Evolutionary conservation across 2,329 filamentous ascomycete genomes (phyloP), one percentile per base, ranked within the genome.

Genomic region (Nemania sp.): DNA sequence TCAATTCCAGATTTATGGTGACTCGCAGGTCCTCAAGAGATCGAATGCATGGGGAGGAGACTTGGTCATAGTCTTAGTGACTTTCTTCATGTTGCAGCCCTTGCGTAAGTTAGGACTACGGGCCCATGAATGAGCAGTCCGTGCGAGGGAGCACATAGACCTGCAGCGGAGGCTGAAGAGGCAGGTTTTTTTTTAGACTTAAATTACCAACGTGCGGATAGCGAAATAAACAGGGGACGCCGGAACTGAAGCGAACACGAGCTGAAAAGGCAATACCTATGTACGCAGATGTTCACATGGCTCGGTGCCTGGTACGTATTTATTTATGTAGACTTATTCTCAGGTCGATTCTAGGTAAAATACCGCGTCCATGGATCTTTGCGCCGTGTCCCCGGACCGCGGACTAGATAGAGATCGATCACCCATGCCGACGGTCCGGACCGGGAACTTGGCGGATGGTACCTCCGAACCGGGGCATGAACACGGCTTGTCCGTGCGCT

Each of bases 381-480:
- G 1, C 1, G 18, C 45, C 65, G 65, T 60, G 10, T 58, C 49
- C 51, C 60, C 63, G 17, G 65, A 67, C 7, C 7, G 60, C 53
- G 13, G 60, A 57, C 55, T 63, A 59, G 50, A 67, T n/a, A n/a
- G n/a, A n/a, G n/a, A n/a, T n/a, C n/a, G 47, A 45, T 58, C 60
- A 2, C 49, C 15, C 63, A 67, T 65, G 15, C 51, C 51, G 20
- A 60, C 49, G 6, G 54, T 62, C 15, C 60, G 54, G n/a, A 60
- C 47, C 2, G 63, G 60, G 18, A 63, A 47, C 39, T 62, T 64
- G 7, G 64, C 34, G 15, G 64, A 67, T 35, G n/a, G 56, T 43
- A 25, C 65, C 65, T 37, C 54, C 54, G 39, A 60, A 65, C 7
- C 51, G 55, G 5, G 65, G 65, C 60, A 67, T 61, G 1, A 53